Evolutionary conservation across 441 rosid species (phyloP), one percentile per base, ranked within the genome.

Genomic region (Populus hybrid): DNA sequence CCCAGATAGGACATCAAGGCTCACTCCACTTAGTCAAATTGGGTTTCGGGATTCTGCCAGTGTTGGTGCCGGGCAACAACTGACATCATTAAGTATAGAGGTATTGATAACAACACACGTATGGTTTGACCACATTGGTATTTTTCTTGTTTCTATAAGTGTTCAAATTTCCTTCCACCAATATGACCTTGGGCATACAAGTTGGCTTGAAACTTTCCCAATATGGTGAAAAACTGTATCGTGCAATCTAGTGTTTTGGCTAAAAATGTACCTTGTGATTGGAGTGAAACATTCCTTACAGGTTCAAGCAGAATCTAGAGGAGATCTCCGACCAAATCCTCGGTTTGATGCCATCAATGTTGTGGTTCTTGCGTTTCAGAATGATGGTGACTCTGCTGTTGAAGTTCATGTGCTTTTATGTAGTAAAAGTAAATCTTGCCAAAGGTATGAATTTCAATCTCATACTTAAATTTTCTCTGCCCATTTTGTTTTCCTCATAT

Each of bases 21-120:
- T 90, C 68, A 96, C 98, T 81, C 98, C 99, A 76, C 90, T 91
- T 77, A 94, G 97, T 85, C 98, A 96, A 90, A 90, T 88, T 72
- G 99, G 99, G 71, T 96, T 93, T 80, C 93, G 90, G 81, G 98
- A 96, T 91, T 96, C 98, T 83, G 98, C 98, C 24, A 94, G 97
- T 86, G 81, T 88, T 84, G 98, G 99, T 78, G 98, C 91, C 78
- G 99, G 99, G 75, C 97, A 94, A 84, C 99, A 96, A 78, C 89
- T 96, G 73, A 91, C 97, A 57, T 76, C 94, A 82, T 83, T 93
- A 82, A 96, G 99, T 81, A 81, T 96, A 76, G 99, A 96, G 99
- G 99, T 96, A 87, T 63, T 69, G 20, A 12, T 67, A 80, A 67
- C 75, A 57, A 66, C 72, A 46, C 46, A 30, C 76, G 67, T 21